A percentile compares a stretch with the other conserved stretches of the same genome.
phyloP scores from a whole-genome alignment of 2,329 filamentous ascomycete genomes.

The Hypoxylon sp. region DNA sequence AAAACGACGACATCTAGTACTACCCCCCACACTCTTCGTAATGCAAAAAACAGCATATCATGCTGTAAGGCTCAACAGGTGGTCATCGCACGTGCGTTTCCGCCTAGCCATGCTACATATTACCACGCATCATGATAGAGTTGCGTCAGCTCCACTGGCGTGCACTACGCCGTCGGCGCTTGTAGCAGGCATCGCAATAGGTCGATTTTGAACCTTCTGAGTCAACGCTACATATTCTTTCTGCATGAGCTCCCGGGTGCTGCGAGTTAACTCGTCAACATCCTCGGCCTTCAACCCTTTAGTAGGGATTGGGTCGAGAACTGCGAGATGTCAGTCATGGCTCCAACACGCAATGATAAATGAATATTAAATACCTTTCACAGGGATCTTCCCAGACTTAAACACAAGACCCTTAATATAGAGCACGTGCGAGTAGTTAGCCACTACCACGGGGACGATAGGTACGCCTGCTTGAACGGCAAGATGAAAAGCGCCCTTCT shows the following conservation, averaged over 20 bases:
- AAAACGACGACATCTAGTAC: constrained; percentile 7
- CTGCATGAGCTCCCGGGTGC: constrained; percentile 82
- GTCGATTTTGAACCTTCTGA: constrained; percentile 63
- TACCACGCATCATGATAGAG: constrained; percentile 40
- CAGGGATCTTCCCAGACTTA: constrained; percentile 77
- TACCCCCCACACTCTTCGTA: constrained; percentile 8
- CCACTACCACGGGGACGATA: constrained; percentile 86
- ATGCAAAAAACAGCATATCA: constrained; percentile 16
- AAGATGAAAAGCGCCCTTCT: constrained; percentile 98
- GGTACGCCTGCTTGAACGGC: constrained; percentile 94
- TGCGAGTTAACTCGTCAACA: constrained; percentile 79
- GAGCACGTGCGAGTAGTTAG: constrained; percentile 83
- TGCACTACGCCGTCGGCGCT: constrained; percentile 52
- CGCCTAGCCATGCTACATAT: not conserved
- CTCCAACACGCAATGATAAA: not conserved
- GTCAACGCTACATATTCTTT: constrained; percentile 71
- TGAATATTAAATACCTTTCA: constrained; percentile 74
- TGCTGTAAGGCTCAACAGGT: constrained; percentile 7
- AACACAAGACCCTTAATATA: constrained; percentile 76
- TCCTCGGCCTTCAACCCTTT: constrained; percentile 79
- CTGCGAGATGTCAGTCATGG: constrained; percentile 58
- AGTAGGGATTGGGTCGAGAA: constrained; percentile 86
- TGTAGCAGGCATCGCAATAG: constrained; percentile 50
- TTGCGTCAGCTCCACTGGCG: constrained; percentile 54
- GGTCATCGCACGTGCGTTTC: not conserved